Evolutionary conservation across 2,329 filamentous ascomycete genomes (phyloP), one percentile per base, ranked within the genome.

Genomic region (Dactylellina haptotyla): DNA sequence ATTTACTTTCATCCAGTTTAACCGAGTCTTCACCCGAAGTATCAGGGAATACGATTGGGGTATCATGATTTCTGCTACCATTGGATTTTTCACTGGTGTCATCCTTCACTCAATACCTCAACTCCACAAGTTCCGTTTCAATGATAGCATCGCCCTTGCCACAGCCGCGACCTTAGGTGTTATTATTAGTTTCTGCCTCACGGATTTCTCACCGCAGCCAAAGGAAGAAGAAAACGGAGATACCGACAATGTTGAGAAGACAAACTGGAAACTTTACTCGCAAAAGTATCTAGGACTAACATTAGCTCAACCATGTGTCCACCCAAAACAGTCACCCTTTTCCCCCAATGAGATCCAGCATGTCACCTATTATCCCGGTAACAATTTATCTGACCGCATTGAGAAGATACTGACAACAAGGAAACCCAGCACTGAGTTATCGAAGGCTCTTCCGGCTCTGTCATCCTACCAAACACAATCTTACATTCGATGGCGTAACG

Each of bases 21-120:
- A 82, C 73, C 79, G 81, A 4, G 81, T 81, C 69, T 82, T 82
- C 76, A 81, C 81, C 12, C 81, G 78, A 1, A 79, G 81, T 59
- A 77, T 81, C 37, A 75, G 74, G 43, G 76, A 77, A 3, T 81
- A 82, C 56, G 78, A 81, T 48, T 76, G 76, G 20, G 79, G 79
- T 5, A 80, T 82, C 51, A 77, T 82, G n/a, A 73, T 73, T 14
- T 78, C 79, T 1, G 80, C 79, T 1, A 56, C 75, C 12, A 45
- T 78, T 4, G 81, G 81, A 0, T 81, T 81, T 53, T 39, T 79
- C 6, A 76, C 78, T 0, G 81, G 81, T 10, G 79, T 80, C 26
- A 66, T 78, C 3, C 69, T 82, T 0, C 80, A 80, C 56, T 77
- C 76, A 0, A 50, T 80, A 3, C 79, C 78, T n/a, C 41, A 43